phyloP scores from a whole-genome alignment of 768 basidiomycete genomes.

The Leccinum aurantiacum region DNA sequence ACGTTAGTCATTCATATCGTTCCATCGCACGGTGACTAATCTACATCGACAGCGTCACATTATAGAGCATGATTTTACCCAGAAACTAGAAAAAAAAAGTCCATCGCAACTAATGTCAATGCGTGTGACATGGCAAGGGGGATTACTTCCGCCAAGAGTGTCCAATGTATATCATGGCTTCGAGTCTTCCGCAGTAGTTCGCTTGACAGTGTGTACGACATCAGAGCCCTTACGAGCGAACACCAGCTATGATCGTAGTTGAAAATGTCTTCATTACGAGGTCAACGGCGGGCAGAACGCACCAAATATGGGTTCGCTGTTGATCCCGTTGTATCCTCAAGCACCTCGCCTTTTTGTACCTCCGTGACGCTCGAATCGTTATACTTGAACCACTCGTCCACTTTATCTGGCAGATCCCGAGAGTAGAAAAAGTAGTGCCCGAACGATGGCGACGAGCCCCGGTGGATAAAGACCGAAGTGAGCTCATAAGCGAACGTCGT shows the following conservation, averaged over 20 bases:
- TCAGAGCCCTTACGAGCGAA: constrained; percentile 79
- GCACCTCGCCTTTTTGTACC: constrained; percentile 77
- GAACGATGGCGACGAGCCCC: constrained; percentile 82
- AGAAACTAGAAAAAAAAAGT: constrained; percentile 10
- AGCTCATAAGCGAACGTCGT: constrained; percentile 77
- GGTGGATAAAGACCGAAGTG: constrained; percentile 93
- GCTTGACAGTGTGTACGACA: constrained; percentile 79
- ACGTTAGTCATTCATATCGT: constrained; percentile 15
- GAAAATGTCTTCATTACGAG: background rate
- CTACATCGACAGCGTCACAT: constrained; percentile 2
- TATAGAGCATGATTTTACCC: constrained; percentile 18
- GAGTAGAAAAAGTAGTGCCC: constrained; percentile 98
- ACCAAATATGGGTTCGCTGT: constrained; percentile 91
- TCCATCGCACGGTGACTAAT: constrained; percentile 1
- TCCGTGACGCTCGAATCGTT: constrained; percentile 87
- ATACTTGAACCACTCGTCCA: constrained; percentile 93
- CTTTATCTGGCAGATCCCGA: constrained; percentile 74
- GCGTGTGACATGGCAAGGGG: constrained; percentile 11
- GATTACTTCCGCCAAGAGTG: constrained; percentile 25
- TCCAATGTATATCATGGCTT: constrained; percentile 31
- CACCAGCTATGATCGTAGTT: constrained; percentile 56
- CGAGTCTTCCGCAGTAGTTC: constrained; percentile 42
- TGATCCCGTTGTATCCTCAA: constrained; percentile 86
- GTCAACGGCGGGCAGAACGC: constrained; percentile 28
- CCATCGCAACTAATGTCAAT: constrained; percentile 6